Evolutionary conservation across 768 basidiomycete genomes (phyloP), one percentile per base, ranked within the genome.

Genomic region (Phlebiopsis flavidoalba): DNA sequence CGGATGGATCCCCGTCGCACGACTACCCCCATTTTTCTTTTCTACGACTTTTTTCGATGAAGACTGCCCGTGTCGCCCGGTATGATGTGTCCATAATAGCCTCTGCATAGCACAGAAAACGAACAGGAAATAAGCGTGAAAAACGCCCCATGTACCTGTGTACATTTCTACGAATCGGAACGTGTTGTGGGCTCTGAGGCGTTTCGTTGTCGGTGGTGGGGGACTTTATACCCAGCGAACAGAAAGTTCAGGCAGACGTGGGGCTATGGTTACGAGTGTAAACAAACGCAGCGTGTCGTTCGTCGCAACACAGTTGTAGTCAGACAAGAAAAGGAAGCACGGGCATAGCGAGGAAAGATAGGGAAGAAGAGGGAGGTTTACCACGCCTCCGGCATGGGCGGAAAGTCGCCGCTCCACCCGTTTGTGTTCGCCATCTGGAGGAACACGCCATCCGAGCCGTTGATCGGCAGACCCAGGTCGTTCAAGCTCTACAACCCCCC

Each of bases 391-490:
- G 91, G 89, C 83, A 88, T 86, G 47, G 85, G 79, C 8, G 82
- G 77, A 68, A 89, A 88, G 68, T 91, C 89, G 53, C 84, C 84
- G 19, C 80, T 81, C 91, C 91, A 93, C 15, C 90, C 89, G 61
- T 84, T 88, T 45, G 81, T 70, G 55, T 83, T 84, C 48, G 79
- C 79, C 76, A 89, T 81, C 65, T 88, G 85, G 64, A 95, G 73
- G 75, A 98, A 95, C 56, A 96, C 88, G 12, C 89, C 91, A 66
- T 98, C 95, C 3, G 88, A 90, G 48, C 95, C 95, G 66, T 95
- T 95, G 40, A 86, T 79, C n/a, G 95, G 95, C 57, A 97, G 76
- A 15, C 95, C 93, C 14, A 98, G 84, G 72, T 98, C 95, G 15
- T 87, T 85, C 64, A 95, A 75, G 69, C 85, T 94, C 91, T 96